Base-by-base conservation (phyloP, 805 yeast species). In the Hagleromyces aurorensis region DNA sequence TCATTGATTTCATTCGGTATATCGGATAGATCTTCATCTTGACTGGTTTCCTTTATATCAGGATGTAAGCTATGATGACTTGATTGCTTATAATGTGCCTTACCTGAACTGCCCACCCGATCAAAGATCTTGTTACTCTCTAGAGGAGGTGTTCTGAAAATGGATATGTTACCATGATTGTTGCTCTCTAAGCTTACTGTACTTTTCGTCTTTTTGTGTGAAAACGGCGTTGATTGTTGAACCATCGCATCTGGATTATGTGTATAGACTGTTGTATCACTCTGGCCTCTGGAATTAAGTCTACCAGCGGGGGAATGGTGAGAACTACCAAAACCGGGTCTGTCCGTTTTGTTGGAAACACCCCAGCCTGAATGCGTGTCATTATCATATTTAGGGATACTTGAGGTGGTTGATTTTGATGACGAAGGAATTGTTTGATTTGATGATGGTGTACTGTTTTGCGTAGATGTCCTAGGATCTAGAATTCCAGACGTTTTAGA, bases 301-400 rank as follows among this genome's bases (percentile, higher is more conserved):
- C n/a, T n/a, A n/a, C n/a, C n/a, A n/a, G n/a, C n/a, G n/a, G n/a
- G n/a, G n/a, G n/a, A n/a, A n/a, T n/a, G n/a, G n/a, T n/a, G n/a
- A n/a, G n/a, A n/a, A n/a, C n/a, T n/a, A n/a, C n/a, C n/a, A n/a
- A 19, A 21, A 12, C 13, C 13, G n/a, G 27, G 13, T 16, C 19
- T 33, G 12, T 33, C 41, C 5, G 13, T 24, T 8, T 16, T 14
- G 13, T 44, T 20, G n/a, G 43, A 20, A 4, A 52, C 57, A 19
- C 59, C 59, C 59, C 59, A 54, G 10, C 59, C 59, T 3, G 59
- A 49, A 38, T 52, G 55, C 0, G 59, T 52, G 32, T 52, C 57
- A 9, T 27, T 24, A 10, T 32, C 38, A 7, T 36, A 35, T 10
- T 27, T 30, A 9, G 34, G 23, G 11, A 34, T 19, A 10, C 21